These are phyloP conservation scores for Xylariaceae sp. DNA, from an alignment of 2,329 filamentous ascomycete genomes.

Conservation along the genomic window DNA sequence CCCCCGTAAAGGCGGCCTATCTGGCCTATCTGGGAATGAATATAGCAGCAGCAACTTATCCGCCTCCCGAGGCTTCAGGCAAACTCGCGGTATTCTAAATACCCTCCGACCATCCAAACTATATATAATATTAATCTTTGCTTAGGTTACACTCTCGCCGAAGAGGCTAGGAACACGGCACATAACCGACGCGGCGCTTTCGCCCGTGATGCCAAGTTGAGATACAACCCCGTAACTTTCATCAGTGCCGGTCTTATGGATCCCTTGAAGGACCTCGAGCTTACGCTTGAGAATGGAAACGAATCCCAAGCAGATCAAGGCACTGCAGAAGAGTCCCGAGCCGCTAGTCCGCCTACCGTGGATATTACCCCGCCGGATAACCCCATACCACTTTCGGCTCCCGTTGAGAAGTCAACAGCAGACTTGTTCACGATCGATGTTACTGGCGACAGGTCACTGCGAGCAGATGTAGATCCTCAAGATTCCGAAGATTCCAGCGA, in stretches of 20 bases:
- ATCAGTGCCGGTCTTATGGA: conserved; percentile 57
- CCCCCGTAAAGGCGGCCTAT: conserved; percentile 12
- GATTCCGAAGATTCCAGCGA: conserved; percentile 61
- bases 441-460: conserved; percentile 34
- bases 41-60: conserved; percentile 19
- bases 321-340: not conserved
- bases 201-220: conserved; percentile 45
- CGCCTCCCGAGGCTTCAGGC: conserved; percentile 8
- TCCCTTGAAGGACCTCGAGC: conserved; percentile 48
- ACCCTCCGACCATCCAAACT: not conserved
- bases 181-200: conserved; percentile 47
- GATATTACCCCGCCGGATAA: not conserved
- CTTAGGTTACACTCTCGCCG: conserved; percentile 46
- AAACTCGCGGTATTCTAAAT: conserved; percentile 28
- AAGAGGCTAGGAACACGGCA: conserved; percentile 55
- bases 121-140: conserved; percentile 3
- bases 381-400: not conserved
- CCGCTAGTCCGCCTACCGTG: not conserved
- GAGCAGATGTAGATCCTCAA: conserved; percentile 5
- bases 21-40: conserved; percentile 3
- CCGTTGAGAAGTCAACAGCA: not conserved
- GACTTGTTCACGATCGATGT: conserved; percentile 7
- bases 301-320: conserved; percentile 1
- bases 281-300: conserved; percentile 12
- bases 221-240: conserved; percentile 54